These are phyloP conservation scores for Penicillium diatomitis DNA, from an alignment of 495 filamentous ascomycete species.

Conservation along the genomic window DNA sequence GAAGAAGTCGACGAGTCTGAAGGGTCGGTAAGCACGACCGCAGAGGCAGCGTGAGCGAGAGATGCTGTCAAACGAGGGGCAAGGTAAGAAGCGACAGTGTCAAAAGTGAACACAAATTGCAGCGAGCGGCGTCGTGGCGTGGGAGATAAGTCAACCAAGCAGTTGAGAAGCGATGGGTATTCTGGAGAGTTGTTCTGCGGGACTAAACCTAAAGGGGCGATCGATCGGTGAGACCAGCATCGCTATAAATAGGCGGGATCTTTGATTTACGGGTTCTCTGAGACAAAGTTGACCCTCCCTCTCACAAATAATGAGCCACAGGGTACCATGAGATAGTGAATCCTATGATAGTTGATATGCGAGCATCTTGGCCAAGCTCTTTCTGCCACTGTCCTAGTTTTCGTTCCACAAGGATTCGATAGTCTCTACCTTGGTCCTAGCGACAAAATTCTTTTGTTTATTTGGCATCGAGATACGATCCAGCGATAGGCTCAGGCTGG, in stretches of 20 bases:
- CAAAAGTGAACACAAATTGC: background rate
- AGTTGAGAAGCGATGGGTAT: conserved; percentile 6
- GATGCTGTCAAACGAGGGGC: conserved; percentile 10
- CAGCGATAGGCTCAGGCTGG: background rate
- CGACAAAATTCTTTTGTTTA: background rate
- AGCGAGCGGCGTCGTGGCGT: background rate
- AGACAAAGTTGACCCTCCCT: too few relatives aligned
- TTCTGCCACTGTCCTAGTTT: too few relatives aligned
- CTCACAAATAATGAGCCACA: too few relatives aligned
- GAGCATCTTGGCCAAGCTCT: too few relatives aligned
- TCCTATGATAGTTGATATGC: too few relatives aligned
- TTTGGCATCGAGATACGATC: background rate
- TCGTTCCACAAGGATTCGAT: too few relatives aligned
- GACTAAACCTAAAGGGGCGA: conserved; percentile 17
- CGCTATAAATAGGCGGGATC: conserved; percentile 17
- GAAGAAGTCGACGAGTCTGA: background rate
- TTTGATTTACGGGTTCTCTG: background rate
- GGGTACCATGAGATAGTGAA: too few relatives aligned
- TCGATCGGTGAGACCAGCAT: conserved; percentile 17
- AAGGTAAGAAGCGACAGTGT: background rate
- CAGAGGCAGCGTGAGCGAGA: background rate
- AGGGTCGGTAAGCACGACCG: conserved; percentile 2
- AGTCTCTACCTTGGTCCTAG: too few relatives aligned
- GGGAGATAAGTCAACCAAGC: background rate
- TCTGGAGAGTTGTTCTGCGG: conserved; percentile 11